Conservation (phyloP, 306 rosid species). For the Begonia loranthoides region DNA sequence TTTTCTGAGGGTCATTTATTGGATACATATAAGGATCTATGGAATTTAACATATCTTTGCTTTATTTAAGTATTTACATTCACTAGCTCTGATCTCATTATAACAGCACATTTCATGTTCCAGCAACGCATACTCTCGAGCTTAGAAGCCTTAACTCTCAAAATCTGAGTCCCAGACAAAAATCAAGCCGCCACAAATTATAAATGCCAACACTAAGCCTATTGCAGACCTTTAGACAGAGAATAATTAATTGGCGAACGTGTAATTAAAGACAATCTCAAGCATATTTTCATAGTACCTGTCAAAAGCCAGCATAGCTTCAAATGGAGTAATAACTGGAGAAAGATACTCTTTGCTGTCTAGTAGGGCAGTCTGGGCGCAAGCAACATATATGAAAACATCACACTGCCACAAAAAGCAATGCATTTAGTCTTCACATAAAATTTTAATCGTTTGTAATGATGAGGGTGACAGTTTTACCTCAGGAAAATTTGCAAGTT, state of each 20-base stretch:
- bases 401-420: conserved; percentile 52
- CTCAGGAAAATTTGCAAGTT: conserved; percentile 97
- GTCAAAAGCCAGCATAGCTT: conserved; percentile 79
- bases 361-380: conserved; percentile 84
- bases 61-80: background rate
- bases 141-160: too few species aligned
- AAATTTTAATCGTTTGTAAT: background rate
- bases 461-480: conserved; percentile 18
- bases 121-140: too few species aligned
- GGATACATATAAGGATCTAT: background rate
- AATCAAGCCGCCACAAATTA: background rate
- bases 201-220: background rate
- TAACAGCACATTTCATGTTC: too few species aligned
- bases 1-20: background rate
- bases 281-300: conserved; percentile 29
- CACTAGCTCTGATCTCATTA: too few species aligned
- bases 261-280: background rate
- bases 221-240: background rate
- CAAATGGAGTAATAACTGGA: conserved; percentile 89
- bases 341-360: conserved; percentile 94
- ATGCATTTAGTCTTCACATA: conserved; percentile 7
- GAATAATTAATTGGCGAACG: background rate
- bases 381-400: conserved; percentile 71
- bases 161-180: background rate
- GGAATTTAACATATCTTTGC: background rate